Conservation (phyloP, 495 filamentous ascomycete species). For the Penicillium dipodomyicola region DNA sequence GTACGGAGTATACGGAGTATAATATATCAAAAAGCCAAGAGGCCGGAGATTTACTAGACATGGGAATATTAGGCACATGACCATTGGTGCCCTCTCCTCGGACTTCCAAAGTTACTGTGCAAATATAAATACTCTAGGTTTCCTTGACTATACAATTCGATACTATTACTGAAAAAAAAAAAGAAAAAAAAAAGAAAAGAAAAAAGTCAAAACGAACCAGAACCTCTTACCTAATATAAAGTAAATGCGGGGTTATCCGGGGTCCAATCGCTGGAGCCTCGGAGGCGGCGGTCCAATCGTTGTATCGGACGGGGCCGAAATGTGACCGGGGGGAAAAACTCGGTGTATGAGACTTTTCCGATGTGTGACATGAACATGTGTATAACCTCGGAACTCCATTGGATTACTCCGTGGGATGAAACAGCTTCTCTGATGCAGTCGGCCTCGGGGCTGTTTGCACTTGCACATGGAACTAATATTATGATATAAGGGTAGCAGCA, state of each 20-base stretch:
- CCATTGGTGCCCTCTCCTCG: background rate
- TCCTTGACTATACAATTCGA: no score
- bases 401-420: slow-evolving; percentile 1
- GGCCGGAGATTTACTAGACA: background rate
- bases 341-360: slow-evolving; percentile 27
- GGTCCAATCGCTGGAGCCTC: slow-evolving; percentile 36
- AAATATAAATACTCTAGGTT: background rate
- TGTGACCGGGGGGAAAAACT: slow-evolving; percentile 18
- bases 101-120: background rate
- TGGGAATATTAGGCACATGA: background rate
- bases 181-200: no score
- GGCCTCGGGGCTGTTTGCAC: slow-evolving; percentile 19
- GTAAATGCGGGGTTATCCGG: slow-evolving; percentile 35
- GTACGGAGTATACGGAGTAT: no score
- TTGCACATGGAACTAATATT: background rate
- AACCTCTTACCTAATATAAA: slow-evolving; percentile 26
- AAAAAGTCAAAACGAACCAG: no score
- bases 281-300: slow-evolving; percentile 38
- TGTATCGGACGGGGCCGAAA: slow-evolving; percentile 27
- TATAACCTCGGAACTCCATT: slow-evolving; percentile 3
- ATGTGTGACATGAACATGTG: slow-evolving; percentile 21
- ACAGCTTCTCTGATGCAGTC: slow-evolving; percentile 12
- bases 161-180: no score
- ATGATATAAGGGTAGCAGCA: background rate
- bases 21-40: slow-evolving; percentile 4